Conservation (phyloP, 106 monocot species). For the Agapanthus africanus region DNA sequence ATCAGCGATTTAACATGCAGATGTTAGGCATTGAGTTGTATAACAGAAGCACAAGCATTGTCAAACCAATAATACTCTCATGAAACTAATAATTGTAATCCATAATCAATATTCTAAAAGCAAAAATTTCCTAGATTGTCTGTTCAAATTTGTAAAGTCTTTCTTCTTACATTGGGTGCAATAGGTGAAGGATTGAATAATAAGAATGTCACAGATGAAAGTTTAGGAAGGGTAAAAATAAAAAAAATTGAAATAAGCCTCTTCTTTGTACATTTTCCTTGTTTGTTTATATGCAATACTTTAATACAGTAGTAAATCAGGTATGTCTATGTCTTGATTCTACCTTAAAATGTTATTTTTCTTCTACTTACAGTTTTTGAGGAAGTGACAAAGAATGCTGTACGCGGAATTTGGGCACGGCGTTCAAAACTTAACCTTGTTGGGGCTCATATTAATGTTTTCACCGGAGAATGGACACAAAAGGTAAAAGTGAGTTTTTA, state of each 20-base stretch:
- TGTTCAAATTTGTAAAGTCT: neutral
- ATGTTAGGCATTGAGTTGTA: neutral
- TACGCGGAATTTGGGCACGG: slow-evolving; percentile 87
- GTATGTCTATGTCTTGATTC: neutral
- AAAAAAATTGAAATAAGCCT: too few species aligned
- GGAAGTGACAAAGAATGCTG: slow-evolving; percentile 88
- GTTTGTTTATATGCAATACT: too few species aligned
- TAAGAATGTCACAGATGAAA: too few species aligned
- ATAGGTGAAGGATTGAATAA: too few species aligned
- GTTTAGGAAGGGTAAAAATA: neutral
- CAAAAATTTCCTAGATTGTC: neutral
- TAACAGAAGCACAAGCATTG: neutral
- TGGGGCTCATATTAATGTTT: slow-evolving; percentile 98
- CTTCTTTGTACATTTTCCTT: too few species aligned
- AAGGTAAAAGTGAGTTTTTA: slow-evolving; percentile 64
- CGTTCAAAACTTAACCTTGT: slow-evolving; percentile 89
- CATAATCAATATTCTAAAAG: neutral
- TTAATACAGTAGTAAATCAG: too few species aligned
- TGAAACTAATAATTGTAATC: neutral
- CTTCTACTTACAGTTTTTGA: slow-evolving; percentile 63
- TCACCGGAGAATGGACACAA: slow-evolving; percentile 98
- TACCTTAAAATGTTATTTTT: slow-evolving; percentile 10
- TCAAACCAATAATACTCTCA: neutral
- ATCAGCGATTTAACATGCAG: neutral
- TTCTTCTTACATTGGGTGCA: neutral